Evolutionary conservation across 805 yeast species (phyloP).

Genomic region (Barnettozyma sp.): DNA sequence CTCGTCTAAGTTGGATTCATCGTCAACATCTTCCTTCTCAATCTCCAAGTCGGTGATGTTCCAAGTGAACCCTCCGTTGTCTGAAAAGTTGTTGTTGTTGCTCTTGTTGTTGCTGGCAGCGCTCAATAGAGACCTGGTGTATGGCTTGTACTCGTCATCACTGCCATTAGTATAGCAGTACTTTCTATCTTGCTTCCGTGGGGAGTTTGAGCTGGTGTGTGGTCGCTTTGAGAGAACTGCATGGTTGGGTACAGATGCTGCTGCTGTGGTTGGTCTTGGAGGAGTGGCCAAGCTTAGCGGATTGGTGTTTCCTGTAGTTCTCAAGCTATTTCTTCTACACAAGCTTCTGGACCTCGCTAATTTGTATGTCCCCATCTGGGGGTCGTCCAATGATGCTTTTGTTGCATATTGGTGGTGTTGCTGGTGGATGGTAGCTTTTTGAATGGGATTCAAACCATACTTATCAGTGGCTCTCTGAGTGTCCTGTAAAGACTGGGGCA

Average conservation of each 20-base stretch:
- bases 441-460: no score
- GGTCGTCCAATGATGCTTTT: no score
- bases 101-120: no score
- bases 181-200: neutral
- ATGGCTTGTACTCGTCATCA: constrained; percentile 1
- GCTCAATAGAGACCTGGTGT: neutral
- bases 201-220: constrained; percentile 2
- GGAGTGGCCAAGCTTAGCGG: neutral
- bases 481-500: neutral
- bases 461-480: no score
- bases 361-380: neutral
- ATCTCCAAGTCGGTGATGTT: constrained; percentile 5
- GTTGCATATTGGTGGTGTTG: no score
- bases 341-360: neutral
- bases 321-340: constrained; percentile 1
- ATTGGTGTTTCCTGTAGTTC: neutral
- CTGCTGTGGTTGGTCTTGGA: neutral
- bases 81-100: no score
- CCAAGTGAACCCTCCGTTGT: constrained; percentile 3
- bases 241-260: no score
- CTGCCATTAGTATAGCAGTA: neutral
- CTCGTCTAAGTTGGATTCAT: constrained; percentile 1
- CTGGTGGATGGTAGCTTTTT: no score
- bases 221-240: constrained; percentile 1
- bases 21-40: constrained; percentile 1